Percentiles rank a stretch among this genome's conserved stretches.
These are phyloP conservation scores for Penicillium hordei DNA, from an alignment of 2,329 filamentous ascomycete species.

Conservation along the genomic window DNA sequence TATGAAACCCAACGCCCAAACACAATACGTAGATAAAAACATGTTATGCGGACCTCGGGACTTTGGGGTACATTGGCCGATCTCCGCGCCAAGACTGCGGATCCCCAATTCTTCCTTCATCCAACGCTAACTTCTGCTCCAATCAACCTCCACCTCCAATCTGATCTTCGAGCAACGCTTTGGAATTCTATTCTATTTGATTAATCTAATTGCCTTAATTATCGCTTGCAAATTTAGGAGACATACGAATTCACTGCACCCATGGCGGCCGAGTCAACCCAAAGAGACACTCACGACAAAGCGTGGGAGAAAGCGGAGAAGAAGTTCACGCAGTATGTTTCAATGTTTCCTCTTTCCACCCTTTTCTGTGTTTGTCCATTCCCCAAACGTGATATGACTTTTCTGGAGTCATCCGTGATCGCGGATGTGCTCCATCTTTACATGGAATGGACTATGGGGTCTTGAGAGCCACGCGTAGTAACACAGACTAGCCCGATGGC, in stretches of 20 bases:
- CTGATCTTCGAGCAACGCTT: slow-evolving; percentile 1
- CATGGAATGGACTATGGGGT: background rate
- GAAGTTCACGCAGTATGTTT: slow-evolving; percentile 63
- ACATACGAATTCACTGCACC: background rate
- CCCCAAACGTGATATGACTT: background rate
- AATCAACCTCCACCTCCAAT: slow-evolving; percentile 22
- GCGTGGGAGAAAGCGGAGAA: slow-evolving; percentile 57
- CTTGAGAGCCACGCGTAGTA: background rate
- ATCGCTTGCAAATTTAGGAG: background rate
- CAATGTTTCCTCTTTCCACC: background rate
- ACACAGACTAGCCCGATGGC: background rate
- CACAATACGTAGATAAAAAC: background rate
- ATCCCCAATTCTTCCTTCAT: slow-evolving; percentile 24
- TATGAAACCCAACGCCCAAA: background rate
- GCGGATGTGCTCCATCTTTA: background rate
- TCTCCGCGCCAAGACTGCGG: slow-evolving; percentile 30
- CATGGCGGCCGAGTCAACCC: slow-evolving; percentile 24
- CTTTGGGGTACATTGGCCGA: slow-evolving; percentile 44
- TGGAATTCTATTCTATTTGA: background rate
- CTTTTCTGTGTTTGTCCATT: background rate
- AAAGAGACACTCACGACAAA: slow-evolving; percentile 43
- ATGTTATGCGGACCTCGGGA: background rate
- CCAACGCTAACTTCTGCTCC: slow-evolving; percentile 19
- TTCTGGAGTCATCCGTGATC: background rate
- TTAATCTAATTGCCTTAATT: background rate